phyloP scores from a whole-genome alignment of 139 green algal species.

The Chlamydomonas eustigma region DNA sequence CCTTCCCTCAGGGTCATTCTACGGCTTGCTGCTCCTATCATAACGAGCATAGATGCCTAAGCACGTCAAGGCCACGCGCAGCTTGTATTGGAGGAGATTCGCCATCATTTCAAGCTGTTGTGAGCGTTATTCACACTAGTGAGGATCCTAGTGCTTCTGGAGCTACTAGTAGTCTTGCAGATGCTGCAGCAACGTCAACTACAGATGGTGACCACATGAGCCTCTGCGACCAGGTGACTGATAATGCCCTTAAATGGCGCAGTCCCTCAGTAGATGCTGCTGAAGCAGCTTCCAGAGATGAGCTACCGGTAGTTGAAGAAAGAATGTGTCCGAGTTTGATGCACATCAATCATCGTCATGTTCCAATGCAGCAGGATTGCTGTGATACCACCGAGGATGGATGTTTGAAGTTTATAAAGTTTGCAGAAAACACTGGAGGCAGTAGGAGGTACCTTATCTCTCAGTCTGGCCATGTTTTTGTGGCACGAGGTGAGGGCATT shows the following conservation, averaged over 20 bases:
- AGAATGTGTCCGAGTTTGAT: no score
- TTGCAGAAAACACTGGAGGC: neutral
- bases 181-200: no score
- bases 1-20: neutral
- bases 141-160: no score
- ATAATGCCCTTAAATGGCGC: neutral
- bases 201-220: neutral
- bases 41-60: no score
- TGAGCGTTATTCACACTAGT: no score
- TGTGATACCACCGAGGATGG: neutral
- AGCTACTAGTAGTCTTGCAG: no score
- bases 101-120: no score
- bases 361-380: neutral
- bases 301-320: no score
- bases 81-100: neutral
- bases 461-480: neutral
- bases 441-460: neutral
- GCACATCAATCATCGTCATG: neutral
- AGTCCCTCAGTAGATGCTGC: neutral
- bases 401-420: neutral
- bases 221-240: neutral
- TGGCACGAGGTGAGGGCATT: neutral
- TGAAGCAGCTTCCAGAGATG: neutral
- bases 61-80: neutral
- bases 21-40: no score